These are phyloP conservation scores for Globisporangium middletonii DNA, from an alignment of 352 stramenopile species.

Conservation along the genomic window DNA sequence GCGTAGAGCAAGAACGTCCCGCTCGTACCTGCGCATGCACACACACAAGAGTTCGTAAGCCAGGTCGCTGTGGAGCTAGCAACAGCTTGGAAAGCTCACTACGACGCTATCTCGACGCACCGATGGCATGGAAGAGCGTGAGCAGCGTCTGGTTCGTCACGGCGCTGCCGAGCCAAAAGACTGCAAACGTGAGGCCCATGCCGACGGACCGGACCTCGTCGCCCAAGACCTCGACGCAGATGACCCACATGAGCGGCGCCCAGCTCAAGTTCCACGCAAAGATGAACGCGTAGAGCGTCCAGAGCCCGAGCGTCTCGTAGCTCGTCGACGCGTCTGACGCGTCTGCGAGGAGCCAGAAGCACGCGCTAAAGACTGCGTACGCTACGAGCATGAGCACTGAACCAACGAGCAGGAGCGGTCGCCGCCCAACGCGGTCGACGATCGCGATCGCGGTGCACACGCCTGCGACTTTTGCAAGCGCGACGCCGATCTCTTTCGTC, in stretches of 20 bases:
- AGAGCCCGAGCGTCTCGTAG: slow-evolving; percentile 39
- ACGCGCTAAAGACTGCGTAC: slow-evolving; percentile 45
- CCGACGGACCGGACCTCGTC: slow-evolving; percentile 66
- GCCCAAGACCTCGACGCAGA: slow-evolving; percentile 58
- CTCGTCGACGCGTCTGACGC: slow-evolving; percentile 9
- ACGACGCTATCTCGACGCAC: slow-evolving; percentile 11
- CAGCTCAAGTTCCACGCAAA: slow-evolving; percentile 74
- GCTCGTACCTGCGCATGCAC: slow-evolving; percentile 18
- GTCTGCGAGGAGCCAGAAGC: slow-evolving; percentile 35
- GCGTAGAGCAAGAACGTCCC: slow-evolving; percentile 58
- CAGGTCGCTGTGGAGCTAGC: background rate
- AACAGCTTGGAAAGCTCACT: too few relatives aligned
- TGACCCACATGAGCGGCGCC: slow-evolving; percentile 71
- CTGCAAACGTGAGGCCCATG: slow-evolving; percentile 68
- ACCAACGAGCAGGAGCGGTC: slow-evolving; percentile 47
- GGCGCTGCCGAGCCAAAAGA: slow-evolving; percentile 65
- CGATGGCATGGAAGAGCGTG: slow-evolving; percentile 43
- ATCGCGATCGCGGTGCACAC: slow-evolving; percentile 49
- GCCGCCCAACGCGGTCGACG: slow-evolving; percentile 56
- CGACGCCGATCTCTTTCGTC: slow-evolving; percentile 57
- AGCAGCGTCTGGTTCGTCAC: slow-evolving; percentile 67
- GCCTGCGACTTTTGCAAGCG: slow-evolving; percentile 53
- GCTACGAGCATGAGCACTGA: slow-evolving; percentile 43
- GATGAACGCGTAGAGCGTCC: slow-evolving; percentile 68
- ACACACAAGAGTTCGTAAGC: background rate